A percentile compares a stretch with the other conserved stretches of the same genome.
Evolutionary conservation across 352 stramenopile species (phyloP).

Genomic region (Chrysophaeum taylorii): DNA sequence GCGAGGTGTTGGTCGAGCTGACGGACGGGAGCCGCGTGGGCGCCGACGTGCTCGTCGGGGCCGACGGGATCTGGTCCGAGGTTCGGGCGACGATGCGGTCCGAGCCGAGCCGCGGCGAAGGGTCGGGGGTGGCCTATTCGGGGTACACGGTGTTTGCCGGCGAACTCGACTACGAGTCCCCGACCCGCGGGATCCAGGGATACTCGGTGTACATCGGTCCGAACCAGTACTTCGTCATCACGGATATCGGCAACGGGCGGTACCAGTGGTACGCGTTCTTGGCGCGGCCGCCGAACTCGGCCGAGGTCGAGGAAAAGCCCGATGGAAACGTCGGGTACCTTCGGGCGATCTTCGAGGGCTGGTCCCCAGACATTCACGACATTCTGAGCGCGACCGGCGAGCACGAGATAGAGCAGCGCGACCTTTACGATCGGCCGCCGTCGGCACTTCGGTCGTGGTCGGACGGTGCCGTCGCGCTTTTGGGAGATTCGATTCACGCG

Average conservation of each 20-base stretch:
- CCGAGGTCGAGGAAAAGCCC: slow-evolving; percentile 34
- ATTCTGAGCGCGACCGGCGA: slow-evolving; percentile 47
- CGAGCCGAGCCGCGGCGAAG: slow-evolving; percentile 34
- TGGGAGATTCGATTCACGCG: slow-evolving; percentile 49
- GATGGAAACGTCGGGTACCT: slow-evolving; percentile 37
- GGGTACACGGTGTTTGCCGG: slow-evolving; percentile 60
- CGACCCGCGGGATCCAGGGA: slow-evolving; percentile 41
- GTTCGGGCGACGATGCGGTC: slow-evolving; percentile 49
- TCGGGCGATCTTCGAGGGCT: slow-evolving; percentile 42
- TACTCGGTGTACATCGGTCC: slow-evolving; percentile 64
- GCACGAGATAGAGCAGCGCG: slow-evolving; percentile 53
- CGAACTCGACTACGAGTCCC: slow-evolving; percentile 38
- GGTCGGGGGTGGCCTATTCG: slow-evolving; percentile 44
- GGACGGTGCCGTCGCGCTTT: slow-evolving; percentile 43
- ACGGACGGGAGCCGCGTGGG: slow-evolving; percentile 23
- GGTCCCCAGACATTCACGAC: slow-evolving; percentile 48
- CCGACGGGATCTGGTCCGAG: slow-evolving; percentile 44
- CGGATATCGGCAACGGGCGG: slow-evolving; percentile 54
- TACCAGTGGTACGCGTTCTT: slow-evolving; percentile 65
- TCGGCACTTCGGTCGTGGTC: slow-evolving; percentile 47
- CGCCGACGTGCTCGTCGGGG: slow-evolving; percentile 37
- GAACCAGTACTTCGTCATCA: slow-evolving; percentile 58
- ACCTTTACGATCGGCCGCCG: slow-evolving; percentile 58
- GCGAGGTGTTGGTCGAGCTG: slow-evolving; percentile 23
- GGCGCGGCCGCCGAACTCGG: slow-evolving; percentile 36